These are phyloP conservation scores for Macadamia integrifolia DNA, from an alignment of 164 flowering plant species.

Conservation along the genomic window DNA sequence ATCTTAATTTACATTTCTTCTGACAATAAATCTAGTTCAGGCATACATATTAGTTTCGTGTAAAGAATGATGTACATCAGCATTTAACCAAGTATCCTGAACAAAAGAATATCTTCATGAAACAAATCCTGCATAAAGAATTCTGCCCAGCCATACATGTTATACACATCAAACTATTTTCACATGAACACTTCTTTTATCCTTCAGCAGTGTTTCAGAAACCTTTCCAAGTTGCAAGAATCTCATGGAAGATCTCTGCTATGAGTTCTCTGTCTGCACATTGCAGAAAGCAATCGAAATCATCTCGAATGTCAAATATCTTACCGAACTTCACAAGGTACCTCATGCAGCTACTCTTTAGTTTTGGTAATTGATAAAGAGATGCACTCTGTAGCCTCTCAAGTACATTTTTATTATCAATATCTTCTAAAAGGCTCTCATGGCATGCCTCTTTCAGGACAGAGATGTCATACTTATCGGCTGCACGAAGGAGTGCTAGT, in stretches of 20 bases:
- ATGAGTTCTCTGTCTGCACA: constrained; percentile 74
- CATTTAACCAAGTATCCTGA: background rate
- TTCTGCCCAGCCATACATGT: background rate
- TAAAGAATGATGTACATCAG: background rate
- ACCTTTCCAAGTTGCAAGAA: constrained; percentile 88
- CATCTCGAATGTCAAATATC: constrained; percentile 77
- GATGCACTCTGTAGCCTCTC: constrained; percentile 78
- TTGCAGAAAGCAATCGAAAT: constrained; percentile 61
- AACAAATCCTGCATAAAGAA: background rate
- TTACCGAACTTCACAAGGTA: constrained; percentile 90
- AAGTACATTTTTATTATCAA: constrained; percentile 74
- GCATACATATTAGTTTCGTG: background rate
- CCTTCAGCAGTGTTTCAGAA: constrained; percentile 37
- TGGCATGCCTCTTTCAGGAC: constrained; percentile 87
- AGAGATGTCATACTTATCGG: constrained; percentile 79
- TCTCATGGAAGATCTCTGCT: constrained; percentile 71
- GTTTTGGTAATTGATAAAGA: constrained; percentile 62
- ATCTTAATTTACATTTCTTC: background rate
- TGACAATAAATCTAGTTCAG: background rate
- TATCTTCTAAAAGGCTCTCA: constrained; percentile 81
- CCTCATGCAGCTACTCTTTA: constrained; percentile 71
- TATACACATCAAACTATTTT: background rate
- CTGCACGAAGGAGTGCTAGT: constrained; percentile 72
- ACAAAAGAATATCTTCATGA: background rate
- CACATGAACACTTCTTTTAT: background rate